Evolutionary conservation across 2,329 filamentous ascomycete genomes (phyloP).

Genomic region (Periconia macrospinosa): DNA sequence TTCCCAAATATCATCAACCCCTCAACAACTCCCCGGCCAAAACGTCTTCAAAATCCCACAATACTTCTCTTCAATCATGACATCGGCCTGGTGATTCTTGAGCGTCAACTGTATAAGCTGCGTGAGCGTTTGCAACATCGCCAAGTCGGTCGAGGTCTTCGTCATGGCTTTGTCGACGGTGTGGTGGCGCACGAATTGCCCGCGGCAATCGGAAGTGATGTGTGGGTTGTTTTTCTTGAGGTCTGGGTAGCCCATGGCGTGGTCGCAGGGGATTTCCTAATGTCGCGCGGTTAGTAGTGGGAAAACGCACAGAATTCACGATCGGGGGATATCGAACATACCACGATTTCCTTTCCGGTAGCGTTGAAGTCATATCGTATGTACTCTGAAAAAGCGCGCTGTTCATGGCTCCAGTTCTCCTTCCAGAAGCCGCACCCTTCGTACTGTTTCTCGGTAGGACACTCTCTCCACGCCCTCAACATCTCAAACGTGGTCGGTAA

Average conservation of each 20-base stretch:
- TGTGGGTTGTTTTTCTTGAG: slow-evolving; percentile 17
- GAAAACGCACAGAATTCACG: background rate
- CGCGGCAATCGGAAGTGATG: slow-evolving; percentile 28
- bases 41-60: background rate
- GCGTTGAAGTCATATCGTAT: slow-evolving; percentile 38
- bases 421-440: slow-evolving; percentile 30
- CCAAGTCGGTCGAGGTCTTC: slow-evolving; percentile 4
- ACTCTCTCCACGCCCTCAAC: slow-evolving; percentile 34
- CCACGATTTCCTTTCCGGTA: slow-evolving; percentile 25
- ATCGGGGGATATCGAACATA: slow-evolving; percentile 5
- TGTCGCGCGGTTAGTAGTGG: background rate
- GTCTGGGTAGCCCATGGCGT: slow-evolving; percentile 38
- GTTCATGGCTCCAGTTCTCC: slow-evolving; percentile 33
- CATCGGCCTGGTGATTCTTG: background rate
- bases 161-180: slow-evolving; percentile 20
- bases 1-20: no score
- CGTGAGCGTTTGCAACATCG: slow-evolving; percentile 1
- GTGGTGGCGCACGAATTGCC: slow-evolving; percentile 35
- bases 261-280: slow-evolving; percentile 34
- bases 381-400: slow-evolving; percentile 38
- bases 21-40: background rate
- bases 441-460: slow-evolving; percentile 29
- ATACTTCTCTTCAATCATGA: background rate
- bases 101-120: slow-evolving; percentile 2
- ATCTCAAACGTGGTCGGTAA: slow-evolving; percentile 25